These are phyloP conservation scores for Gymnopus androsaceus DNA, from an alignment of 1,284 basidiomycete species.

Conservation along the genomic window DNA sequence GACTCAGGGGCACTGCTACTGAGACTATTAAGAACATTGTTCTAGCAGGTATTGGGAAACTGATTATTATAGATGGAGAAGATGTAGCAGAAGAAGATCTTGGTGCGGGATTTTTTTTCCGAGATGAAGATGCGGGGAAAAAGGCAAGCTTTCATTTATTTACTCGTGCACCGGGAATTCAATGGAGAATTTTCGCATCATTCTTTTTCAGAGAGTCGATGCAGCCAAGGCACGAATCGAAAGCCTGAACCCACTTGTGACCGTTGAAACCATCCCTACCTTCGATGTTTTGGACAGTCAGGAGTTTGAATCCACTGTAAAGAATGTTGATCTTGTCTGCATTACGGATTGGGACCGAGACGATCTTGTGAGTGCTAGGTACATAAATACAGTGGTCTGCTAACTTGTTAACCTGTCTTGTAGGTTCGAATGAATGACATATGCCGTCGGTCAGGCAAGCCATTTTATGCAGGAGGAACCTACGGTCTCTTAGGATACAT, in stretches of 20 bases:
- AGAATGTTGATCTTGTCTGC: constrained; percentile 78
- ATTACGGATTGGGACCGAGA: constrained; percentile 75
- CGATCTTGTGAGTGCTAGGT: constrained; percentile 60
- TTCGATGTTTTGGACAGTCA: constrained; percentile 50
- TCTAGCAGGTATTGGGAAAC: constrained; percentile 73
- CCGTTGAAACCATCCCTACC: constrained; percentile 67
- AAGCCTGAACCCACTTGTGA: constrained; percentile 90
- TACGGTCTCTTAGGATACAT: constrained; percentile 94
- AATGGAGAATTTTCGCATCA: constrained; percentile 36
- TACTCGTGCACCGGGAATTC: constrained; percentile 33
- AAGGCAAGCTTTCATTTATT: constrained; percentile 55
- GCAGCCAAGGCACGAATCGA: constrained; percentile 84
- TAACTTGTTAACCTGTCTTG: not conserved
- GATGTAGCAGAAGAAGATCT: constrained; percentile 78
- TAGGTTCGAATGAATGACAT: constrained; percentile 79
- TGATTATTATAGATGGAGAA: constrained; percentile 67
- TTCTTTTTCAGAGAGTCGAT: constrained; percentile 68
- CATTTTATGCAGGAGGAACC: constrained; percentile 87
- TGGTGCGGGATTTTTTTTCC: constrained; percentile 91
- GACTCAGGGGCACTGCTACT: constrained; percentile 85
- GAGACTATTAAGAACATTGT: constrained; percentile 96
- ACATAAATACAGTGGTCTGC: constrained; percentile 17
- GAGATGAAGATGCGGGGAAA: constrained; percentile 88
- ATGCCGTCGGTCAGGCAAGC: constrained; percentile 70
- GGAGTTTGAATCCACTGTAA: constrained; percentile 61